These are phyloP conservation scores for Boletus speciosus DNA, from an alignment of 768 basidiomycete species.

Conservation along the genomic window DNA sequence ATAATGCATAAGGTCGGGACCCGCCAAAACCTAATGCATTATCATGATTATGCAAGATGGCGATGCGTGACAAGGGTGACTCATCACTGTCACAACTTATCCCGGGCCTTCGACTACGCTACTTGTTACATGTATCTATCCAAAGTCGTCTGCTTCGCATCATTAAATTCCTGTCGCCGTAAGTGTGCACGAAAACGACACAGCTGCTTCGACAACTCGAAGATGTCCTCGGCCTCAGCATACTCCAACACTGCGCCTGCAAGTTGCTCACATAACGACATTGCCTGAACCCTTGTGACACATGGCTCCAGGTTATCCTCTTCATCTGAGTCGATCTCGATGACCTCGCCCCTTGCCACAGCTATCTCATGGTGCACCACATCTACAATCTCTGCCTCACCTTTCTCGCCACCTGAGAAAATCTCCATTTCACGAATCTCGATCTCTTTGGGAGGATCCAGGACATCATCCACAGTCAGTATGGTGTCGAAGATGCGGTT, in stretches of 20 bases:
- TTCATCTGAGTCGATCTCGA: too few species aligned
- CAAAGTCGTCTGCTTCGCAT: background rate
- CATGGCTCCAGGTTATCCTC: background rate
- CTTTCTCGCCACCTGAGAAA: too few species aligned
- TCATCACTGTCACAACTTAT: too few species aligned
- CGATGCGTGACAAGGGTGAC: background rate
- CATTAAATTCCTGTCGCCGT: background rate
- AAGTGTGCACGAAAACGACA: background rate
- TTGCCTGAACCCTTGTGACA: background rate
- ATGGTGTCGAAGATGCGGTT: too few species aligned
- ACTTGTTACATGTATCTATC: background rate
- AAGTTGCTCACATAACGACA: background rate
- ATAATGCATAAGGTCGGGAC: conserved; percentile 1
- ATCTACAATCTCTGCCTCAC: too few species aligned
- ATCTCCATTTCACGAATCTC: too few species aligned
- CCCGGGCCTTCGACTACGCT: too few species aligned
- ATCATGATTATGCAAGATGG: background rate
- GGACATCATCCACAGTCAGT: too few species aligned
- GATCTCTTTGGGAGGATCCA: too few species aligned
- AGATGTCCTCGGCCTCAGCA: background rate
- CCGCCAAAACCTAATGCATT: background rate
- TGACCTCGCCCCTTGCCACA: too few species aligned
- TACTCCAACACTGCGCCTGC: background rate
- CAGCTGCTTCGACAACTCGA: background rate
- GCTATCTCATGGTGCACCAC: too few species aligned